Conservation (phyloP, 2,329 filamentous ascomycete species). For the Beauveria australis region DNA sequence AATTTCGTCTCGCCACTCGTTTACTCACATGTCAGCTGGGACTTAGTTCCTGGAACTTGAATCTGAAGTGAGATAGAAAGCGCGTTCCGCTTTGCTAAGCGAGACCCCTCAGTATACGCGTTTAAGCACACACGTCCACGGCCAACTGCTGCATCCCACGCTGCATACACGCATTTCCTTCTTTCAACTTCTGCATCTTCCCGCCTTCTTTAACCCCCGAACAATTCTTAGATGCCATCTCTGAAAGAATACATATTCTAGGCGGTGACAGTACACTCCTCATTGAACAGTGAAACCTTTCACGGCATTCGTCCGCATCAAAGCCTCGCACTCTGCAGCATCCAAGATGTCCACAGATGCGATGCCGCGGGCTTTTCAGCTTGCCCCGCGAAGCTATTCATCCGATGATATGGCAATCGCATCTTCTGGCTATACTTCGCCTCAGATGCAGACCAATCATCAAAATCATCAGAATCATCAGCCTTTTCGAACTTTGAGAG, state of each 20-base stretch:
- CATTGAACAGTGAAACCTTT: neutral
- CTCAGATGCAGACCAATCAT: neutral
- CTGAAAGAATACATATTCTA: neutral
- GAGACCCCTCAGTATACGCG: neutral
- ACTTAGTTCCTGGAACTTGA: neutral
- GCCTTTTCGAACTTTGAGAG: slow-evolving; percentile 13
- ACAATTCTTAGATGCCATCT: neutral
- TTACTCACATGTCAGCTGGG: neutral
- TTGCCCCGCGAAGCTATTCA: neutral
- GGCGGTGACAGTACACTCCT: neutral
- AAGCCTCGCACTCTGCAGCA: neutral
- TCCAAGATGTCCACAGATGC: neutral
- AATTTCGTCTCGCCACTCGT: neutral
- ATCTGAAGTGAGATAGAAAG: neutral
- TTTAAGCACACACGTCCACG: neutral
- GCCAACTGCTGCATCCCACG: neutral
- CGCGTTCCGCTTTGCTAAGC: neutral
- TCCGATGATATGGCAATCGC: neutral
- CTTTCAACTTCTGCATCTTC: neutral
- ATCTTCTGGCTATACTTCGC: neutral
- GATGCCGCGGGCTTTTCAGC: neutral
- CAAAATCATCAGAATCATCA: neutral
- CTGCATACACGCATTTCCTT: neutral
- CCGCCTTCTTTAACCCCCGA: neutral
- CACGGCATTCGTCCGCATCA: neutral